Percentiles rank a stretch among this genome's conserved stretches.
Conservation (phyloP, 2,329 filamentous ascomycete genomes). For the Colletotrichum filicis region DNA sequence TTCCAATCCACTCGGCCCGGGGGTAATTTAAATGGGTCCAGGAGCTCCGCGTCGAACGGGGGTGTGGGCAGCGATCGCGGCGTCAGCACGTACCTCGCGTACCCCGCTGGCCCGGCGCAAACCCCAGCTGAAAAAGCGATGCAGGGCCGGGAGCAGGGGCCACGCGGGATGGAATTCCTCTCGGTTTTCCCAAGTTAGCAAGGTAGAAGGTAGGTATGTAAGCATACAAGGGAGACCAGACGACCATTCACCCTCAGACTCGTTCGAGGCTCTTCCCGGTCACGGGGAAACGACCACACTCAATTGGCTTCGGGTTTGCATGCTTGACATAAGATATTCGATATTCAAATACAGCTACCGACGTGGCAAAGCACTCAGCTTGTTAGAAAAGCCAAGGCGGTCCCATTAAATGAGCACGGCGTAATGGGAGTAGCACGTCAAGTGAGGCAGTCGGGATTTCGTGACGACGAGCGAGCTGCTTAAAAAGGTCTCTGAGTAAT, state of each 20-base stretch:
- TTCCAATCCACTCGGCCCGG: slow-evolving; percentile 12
- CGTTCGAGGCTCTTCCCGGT: background rate
- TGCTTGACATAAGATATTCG: background rate
- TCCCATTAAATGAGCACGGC: background rate
- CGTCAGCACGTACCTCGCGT: background rate
- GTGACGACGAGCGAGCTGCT: background rate
- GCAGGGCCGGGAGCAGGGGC: slow-evolving; percentile 11
- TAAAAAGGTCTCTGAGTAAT: background rate
- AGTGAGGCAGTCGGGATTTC: background rate
- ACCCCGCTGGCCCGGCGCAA: background rate
- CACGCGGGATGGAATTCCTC: background rate
- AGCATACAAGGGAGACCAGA: too few relatives aligned
- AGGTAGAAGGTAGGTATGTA: too few relatives aligned
- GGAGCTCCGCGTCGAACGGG: background rate
- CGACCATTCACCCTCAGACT: background rate
- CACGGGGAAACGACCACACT: background rate
- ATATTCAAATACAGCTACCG: background rate
- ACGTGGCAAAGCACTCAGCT: background rate
- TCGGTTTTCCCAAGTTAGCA: background rate
- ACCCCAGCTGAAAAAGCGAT: background rate
- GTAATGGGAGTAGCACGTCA: background rate
- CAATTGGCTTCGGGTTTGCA: background rate
- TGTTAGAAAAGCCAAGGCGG: background rate
- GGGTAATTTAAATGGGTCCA: background rate
- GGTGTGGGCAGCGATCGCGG: background rate